Evolutionary conservation across 768 basidiomycete genomes (phyloP).

Genomic region (Hygrophorus russula): DNA sequence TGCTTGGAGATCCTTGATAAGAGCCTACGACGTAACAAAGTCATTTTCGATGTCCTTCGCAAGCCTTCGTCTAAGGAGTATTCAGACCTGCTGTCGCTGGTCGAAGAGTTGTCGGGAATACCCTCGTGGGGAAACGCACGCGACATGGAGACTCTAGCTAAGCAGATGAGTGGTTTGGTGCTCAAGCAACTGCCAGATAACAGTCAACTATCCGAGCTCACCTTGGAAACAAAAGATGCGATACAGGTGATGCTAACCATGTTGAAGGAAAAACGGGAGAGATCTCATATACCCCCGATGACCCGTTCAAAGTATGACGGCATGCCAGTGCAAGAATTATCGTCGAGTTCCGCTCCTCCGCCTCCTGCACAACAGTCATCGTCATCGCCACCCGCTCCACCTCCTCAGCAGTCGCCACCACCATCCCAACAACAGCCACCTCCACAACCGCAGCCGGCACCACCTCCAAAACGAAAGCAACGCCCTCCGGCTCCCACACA

Average conservation of each 20-base stretch:
- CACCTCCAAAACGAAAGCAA: background rate
- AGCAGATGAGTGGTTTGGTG: constrained; percentile 32
- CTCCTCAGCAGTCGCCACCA: constrained; percentile 7
- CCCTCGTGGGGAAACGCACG: constrained; percentile 61
- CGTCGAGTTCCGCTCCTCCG: background rate
- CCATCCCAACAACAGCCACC: background rate
- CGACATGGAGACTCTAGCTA: constrained; percentile 44
- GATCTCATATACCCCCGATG: constrained; percentile 5
- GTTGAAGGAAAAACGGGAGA: constrained; percentile 11
- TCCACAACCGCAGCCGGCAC: background rate
- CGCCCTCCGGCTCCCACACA: background rate
- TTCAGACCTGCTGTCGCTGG: constrained; percentile 21
- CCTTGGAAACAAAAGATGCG: constrained; percentile 16
- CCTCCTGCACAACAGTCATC: constrained; percentile 10
- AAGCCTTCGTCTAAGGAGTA: constrained; percentile 19
- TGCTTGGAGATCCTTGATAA: constrained; percentile 40
- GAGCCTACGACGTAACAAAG: constrained; percentile 31
- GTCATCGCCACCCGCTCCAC: constrained; percentile 8
- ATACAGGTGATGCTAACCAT: constrained; percentile 9
- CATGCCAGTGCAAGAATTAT: background rate
- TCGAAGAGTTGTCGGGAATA: constrained; percentile 31
- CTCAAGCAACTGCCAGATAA: constrained; percentile 17
- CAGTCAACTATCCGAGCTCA: constrained; percentile 9
- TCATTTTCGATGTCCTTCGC: constrained; percentile 27
- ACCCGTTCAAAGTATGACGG: background rate